These are phyloP conservation scores for Lolium perenne DNA, from an alignment of 176 grass and related monocot species.

Conservation along the genomic window DNA sequence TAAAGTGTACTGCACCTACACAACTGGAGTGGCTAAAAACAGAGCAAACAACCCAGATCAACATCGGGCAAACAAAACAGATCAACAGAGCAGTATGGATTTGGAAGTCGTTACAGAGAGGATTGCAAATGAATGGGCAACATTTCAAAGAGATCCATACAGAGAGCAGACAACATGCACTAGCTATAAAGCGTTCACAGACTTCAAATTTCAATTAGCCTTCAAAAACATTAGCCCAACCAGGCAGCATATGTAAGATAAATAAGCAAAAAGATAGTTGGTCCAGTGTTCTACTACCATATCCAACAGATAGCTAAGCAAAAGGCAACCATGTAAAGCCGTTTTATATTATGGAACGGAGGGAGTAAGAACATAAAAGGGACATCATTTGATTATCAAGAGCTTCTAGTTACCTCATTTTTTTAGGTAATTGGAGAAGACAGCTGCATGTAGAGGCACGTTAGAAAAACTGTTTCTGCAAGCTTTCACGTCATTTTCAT, in stretches of 20 bases:
- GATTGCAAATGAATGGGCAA: not conserved
- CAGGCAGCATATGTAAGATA: not conserved
- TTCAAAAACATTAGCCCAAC: not conserved
- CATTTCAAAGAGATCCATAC: not conserved
- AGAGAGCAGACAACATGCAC: not conserved
- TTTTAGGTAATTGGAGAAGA: not conserved
- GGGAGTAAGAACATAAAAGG: not conserved
- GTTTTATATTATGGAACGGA: too few species aligned
- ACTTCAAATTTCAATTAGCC: not conserved
- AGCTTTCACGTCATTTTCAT: not conserved
- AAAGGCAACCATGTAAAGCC: not conserved
- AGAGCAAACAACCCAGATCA: not conserved
- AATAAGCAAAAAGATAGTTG: not conserved
- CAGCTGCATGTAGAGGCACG: not conserved
- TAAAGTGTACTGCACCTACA: not conserved
- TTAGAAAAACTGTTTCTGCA: not conserved
- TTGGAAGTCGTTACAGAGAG: not conserved
- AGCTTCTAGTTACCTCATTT: not conserved
- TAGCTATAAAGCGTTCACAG: not conserved
- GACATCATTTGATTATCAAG: not conserved
- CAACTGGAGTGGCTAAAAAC: not conserved
- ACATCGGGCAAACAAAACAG: not conserved
- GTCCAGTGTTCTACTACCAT: not conserved
- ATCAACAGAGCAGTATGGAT: not conserved
- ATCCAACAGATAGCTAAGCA: not conserved